Conservation (phyloP, 495 filamentous ascomycete species). For the Hypoxylon fuscum region DNA sequence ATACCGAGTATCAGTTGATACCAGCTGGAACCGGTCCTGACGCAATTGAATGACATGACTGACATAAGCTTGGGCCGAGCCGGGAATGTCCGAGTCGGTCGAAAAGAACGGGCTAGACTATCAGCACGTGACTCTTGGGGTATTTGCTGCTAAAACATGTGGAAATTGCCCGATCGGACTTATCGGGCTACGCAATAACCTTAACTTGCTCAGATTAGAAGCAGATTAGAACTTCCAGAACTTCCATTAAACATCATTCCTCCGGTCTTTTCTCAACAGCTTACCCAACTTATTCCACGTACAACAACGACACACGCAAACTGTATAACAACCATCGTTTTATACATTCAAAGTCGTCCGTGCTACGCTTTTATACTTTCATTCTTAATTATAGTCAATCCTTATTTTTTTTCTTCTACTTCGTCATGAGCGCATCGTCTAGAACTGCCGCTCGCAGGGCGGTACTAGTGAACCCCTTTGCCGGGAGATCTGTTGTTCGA, state of each 20-base stretch:
- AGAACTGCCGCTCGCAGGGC: conserved; percentile 68
- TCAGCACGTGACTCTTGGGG: conserved; percentile 40
- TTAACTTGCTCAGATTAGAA: conserved; percentile 10
- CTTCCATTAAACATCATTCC: too few species aligned
- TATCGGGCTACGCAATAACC: conserved; percentile 31
- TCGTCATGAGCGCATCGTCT: conserved; percentile 68
- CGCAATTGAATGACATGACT: neutral
- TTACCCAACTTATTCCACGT: conserved; percentile 14
- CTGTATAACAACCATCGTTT: conserved; percentile 7
- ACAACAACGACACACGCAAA: too few species aligned
- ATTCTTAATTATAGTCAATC: conserved; percentile 1
- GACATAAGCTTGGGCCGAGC: neutral
- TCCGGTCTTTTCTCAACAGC: conserved; percentile 17
- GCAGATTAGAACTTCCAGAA: too few species aligned
- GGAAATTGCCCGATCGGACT: conserved; percentile 22
- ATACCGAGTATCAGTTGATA: too few species aligned
- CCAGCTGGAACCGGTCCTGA: neutral
- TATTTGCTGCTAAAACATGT: too few species aligned
- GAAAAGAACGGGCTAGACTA: conserved; percentile 13
- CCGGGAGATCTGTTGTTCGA: conserved; percentile 45
- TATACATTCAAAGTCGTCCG: neutral
- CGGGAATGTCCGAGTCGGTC: conserved; percentile 17
- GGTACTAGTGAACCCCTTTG: conserved; percentile 63
- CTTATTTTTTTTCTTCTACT: conserved; percentile 1
- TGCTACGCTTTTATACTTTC: neutral